These are phyloP conservation scores for Mycena leptocephala DNA, from an alignment of 768 basidiomycete species.

Conservation along the genomic window DNA sequence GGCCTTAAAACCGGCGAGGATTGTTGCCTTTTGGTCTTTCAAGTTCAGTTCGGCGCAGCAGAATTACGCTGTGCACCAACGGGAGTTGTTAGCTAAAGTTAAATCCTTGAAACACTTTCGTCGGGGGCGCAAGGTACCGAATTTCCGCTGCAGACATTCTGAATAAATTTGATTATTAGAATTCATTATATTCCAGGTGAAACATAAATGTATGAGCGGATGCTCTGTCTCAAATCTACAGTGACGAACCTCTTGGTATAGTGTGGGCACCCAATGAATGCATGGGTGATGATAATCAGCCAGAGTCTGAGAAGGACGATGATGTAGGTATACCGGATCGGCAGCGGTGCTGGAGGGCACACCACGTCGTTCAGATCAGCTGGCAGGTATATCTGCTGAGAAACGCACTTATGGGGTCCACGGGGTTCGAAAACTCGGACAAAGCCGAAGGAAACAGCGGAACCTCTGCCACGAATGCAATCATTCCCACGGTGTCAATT, in stretches of 20 bases:
- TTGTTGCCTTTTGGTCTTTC: background rate
- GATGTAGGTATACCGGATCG: background rate
- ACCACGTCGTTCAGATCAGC: background rate
- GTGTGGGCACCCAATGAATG: conserved; percentile 19
- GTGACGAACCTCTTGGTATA: conserved; percentile 17
- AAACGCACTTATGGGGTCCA: too few species aligned
- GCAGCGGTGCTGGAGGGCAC: background rate
- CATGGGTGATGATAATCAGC: background rate
- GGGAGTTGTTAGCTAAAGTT: conserved; percentile 55
- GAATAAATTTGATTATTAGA: conserved; percentile 43
- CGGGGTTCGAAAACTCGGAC: too few species aligned
- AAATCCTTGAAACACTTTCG: conserved; percentile 50
- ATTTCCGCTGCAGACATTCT: conserved; percentile 52
- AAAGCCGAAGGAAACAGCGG: too few species aligned
- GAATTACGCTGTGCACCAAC: conserved; percentile 46
- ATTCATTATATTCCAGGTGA: conserved; percentile 46
- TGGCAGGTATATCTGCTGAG: too few species aligned
- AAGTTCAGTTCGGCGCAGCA: background rate
- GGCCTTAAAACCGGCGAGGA: background rate
- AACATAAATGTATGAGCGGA: conserved; percentile 52
- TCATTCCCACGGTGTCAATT: too few species aligned
- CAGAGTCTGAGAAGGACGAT: background rate
- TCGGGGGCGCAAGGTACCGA: conserved; percentile 45
- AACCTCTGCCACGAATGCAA: too few species aligned
- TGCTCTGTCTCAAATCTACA: conserved; percentile 43